Evolutionary conservation across 1,284 basidiomycete species (phyloP), one percentile per base, ranked within the genome.

Genomic region (Violaceomyces palustris): DNA sequence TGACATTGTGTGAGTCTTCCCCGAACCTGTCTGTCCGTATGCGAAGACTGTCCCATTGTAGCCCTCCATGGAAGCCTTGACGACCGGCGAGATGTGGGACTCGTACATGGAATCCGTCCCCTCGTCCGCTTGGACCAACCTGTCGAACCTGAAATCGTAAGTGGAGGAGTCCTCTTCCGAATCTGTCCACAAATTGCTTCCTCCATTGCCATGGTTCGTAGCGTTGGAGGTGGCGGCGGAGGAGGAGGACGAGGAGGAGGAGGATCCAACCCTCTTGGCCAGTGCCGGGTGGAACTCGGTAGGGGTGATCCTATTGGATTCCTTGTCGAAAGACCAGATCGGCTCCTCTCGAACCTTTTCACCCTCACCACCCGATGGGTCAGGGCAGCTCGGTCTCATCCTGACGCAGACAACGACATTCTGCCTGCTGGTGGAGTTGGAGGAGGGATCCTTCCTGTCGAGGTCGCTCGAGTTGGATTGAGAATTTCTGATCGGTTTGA

Each of bases 31-130:
- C 75, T 89, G 87, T 17, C 91, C 91, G 67, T 94, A 94, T 0
- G 91, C 91, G 67, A 96, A 96, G 33, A 96, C 83, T 56, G 96
- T 88, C 10, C 89, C 83, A 72, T 98, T 97, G 78, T 84, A 97
- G 9, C 92, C 93, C 39, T 94, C 89, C 88, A 96, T 94, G 10
- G 90, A 87, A 15, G 88, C 87, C 52, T 75, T 65, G 1, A 81
- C 77, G 9, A 81, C 65, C 0, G 77, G 77, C 0, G 75, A 67
- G 31, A 81, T 76, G 58, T 78, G 75, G 6, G 56, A 48, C n/a
- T 71, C 61, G 56, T 79, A 81, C 45, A 72, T 59, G 23, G 47
- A 47, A 10, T 56, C 55, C 1, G 68, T 66, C 15, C 45, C 40
- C 28, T 60, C 56, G 3, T 42, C 26, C 2, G 45, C 50, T 1